Percentiles rank a stretch among this genome's conserved stretches.
phyloP scores from a whole-genome alignment of 306 rosid genomes.

The Clitoria ternatea region DNA sequence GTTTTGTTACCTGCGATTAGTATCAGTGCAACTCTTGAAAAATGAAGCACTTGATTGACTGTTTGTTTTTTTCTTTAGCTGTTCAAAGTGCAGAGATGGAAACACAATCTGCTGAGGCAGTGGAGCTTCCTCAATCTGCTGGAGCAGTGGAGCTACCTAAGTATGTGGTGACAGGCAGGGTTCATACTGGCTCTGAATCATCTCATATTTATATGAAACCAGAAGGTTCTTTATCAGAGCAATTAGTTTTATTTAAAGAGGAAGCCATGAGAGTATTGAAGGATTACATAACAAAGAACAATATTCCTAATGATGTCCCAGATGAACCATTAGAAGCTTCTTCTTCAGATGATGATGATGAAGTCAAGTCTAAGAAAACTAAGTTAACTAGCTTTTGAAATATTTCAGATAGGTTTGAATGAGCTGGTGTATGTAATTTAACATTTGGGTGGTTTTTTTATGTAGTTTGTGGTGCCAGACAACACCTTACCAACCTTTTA shows the following conservation, averaged over 20 bases:
- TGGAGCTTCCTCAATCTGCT: no score
- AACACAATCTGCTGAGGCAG: slow-evolving; percentile 34
- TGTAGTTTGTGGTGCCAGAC: background rate
- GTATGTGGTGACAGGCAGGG: slow-evolving; percentile 43
- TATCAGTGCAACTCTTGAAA: background rate
- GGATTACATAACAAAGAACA: slow-evolving; percentile 81
- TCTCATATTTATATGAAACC: slow-evolving; percentile 34
- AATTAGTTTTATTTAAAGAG: slow-evolving; percentile 65
- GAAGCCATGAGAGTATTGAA: slow-evolving; percentile 69
- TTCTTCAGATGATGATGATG: slow-evolving; percentile 71
- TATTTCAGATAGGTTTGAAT: background rate
- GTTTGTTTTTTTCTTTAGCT: background rate
- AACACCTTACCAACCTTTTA: background rate
- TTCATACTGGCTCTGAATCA: slow-evolving; percentile 60
- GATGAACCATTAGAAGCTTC: slow-evolving; percentile 64
- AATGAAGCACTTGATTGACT: background rate
- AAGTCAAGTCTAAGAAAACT: slow-evolving; percentile 61
- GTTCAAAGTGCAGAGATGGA: slow-evolving; percentile 40
- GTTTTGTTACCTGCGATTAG: slow-evolving; percentile 1
- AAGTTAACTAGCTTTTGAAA: slow-evolving; percentile 44
- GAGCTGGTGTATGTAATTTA: slow-evolving; percentile 5
- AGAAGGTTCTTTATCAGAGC: slow-evolving; percentile 58
- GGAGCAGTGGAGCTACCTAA: no score
- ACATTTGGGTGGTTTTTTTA: background rate
- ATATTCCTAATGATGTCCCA: slow-evolving; percentile 76